A percentile compares a stretch with the other conserved stretches of the same genome.
Conservation (phyloP, 2,329 filamentous ascomycete genomes). For the Massarina eburnea region DNA sequence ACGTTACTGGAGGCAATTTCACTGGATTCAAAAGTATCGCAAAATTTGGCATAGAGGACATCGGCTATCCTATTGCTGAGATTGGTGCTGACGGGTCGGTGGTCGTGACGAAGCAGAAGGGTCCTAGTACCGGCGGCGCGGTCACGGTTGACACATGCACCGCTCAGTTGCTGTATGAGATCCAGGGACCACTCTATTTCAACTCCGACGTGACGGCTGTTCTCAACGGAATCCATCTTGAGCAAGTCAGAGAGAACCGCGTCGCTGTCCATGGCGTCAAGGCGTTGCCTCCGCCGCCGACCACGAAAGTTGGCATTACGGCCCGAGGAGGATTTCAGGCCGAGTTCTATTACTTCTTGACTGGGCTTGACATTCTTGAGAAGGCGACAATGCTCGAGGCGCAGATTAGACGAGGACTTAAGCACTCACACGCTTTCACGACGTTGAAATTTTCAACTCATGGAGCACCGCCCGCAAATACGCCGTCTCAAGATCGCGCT, state of each 20-base stretch:
- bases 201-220: conserved; percentile 57
- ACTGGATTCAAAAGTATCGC: conserved; percentile 43
- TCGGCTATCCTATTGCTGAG: conserved; percentile 31
- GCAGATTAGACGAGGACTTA: too few relatives aligned
- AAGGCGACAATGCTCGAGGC: conserved; percentile 48
- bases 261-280: conserved; percentile 43
- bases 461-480: conserved; percentile 27
- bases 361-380: conserved; percentile 47
- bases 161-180: conserved; percentile 46
- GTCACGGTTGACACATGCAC: conserved; percentile 17
- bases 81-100: conserved; percentile 20
- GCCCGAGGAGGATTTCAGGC: conserved; percentile 48
- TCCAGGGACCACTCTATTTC: conserved; percentile 45
- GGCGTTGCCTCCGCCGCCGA: conserved; percentile 30
- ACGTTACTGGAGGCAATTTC: conserved; percentile 36
- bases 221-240: conserved; percentile 53
- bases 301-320: conserved; percentile 51
- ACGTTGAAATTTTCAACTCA: conserved; percentile 35
- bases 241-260: conserved; percentile 49
- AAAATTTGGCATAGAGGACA: conserved; percentile 34
- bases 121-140: too few relatives aligned
- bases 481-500: conserved; percentile 36
- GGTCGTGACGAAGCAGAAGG: conserved; percentile 35
- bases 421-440: conserved; percentile 18
- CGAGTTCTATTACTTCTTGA: conserved; percentile 39